Evolutionary conservation across 2,329 filamentous ascomycete species (phyloP).

Genomic region (Aspergillus cejpii): DNA sequence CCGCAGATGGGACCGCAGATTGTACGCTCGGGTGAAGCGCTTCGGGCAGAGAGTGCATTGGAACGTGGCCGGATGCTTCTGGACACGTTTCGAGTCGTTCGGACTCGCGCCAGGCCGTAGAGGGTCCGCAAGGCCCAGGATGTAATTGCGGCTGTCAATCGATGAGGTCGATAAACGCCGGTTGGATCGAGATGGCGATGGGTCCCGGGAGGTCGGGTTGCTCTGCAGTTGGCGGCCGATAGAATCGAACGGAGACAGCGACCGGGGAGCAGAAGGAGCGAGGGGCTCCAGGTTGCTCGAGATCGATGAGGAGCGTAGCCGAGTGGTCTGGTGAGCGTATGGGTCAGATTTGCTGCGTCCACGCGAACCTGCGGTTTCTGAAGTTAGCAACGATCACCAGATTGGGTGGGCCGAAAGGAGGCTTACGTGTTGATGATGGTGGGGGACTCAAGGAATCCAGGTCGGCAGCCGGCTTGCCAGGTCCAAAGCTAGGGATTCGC

Average conservation of each 20-base stretch:
- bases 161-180: slow-evolving; percentile 43
- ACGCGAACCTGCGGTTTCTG: slow-evolving; percentile 42
- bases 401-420: background rate
- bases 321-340: slow-evolving; percentile 44
- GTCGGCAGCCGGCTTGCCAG: slow-evolving; percentile 57
- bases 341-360: slow-evolving; percentile 58
- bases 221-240: slow-evolving; percentile 31
- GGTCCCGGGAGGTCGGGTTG: slow-evolving; percentile 40
- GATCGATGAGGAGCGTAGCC: slow-evolving; percentile 32
- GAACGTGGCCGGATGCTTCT: slow-evolving; percentile 97
- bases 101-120: slow-evolving; percentile 63
- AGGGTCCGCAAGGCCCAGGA: slow-evolving; percentile 85
- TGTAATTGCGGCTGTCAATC: slow-evolving; percentile 61
- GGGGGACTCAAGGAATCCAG: slow-evolving; percentile 80
- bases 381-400: slow-evolving; percentile 4
- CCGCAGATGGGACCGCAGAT: slow-evolving; percentile 85
- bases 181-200: slow-evolving; percentile 39
- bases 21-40: slow-evolving; percentile 92
- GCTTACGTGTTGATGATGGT: slow-evolving; percentile 58
- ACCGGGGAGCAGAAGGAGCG: slow-evolving; percentile 33
- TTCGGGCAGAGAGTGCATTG: slow-evolving; percentile 92
- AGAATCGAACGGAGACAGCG: slow-evolving; percentile 40
- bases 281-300: slow-evolving; percentile 30
- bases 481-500: slow-evolving; percentile 59
- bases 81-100: slow-evolving; percentile 68